These are phyloP conservation scores for Trichosporon sp. DNA, from an alignment of 1,284 basidiomycete species.

Conservation along the genomic window DNA sequence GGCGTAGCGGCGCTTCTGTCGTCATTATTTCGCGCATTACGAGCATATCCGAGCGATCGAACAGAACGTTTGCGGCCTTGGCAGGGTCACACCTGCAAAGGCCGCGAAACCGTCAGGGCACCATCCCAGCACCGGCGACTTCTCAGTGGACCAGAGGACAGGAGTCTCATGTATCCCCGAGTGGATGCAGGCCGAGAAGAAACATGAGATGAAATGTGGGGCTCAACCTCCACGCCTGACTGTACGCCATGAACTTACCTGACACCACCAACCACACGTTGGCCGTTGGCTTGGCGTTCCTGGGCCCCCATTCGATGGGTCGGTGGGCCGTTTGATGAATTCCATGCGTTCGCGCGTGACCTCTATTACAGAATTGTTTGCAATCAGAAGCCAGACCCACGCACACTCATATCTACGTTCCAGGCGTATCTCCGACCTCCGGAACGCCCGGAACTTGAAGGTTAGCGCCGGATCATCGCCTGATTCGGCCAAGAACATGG, in stretches of 20 bases:
- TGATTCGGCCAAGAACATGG: background rate
- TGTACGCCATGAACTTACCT: background rate
- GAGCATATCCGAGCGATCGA: background rate
- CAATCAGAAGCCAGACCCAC: background rate
- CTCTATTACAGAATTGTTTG: background rate
- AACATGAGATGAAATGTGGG: background rate
- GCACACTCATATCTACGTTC: background rate
- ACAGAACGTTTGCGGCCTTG: background rate
- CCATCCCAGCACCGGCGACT: background rate
- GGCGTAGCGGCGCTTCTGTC: slow-evolving; percentile 2
- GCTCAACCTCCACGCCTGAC: background rate
- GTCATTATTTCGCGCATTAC: slow-evolving; percentile 1
- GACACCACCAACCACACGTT: background rate
- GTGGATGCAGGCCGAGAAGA: background rate
- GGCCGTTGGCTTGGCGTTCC: background rate
- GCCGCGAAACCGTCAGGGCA: background rate
- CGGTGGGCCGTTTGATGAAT: background rate
- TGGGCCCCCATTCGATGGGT: slow-evolving; percentile 1
- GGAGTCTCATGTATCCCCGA: background rate
- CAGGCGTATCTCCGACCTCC: background rate
- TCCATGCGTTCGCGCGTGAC: slow-evolving; percentile 7
- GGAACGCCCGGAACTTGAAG: background rate
- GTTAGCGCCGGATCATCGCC: background rate
- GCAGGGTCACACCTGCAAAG: background rate
- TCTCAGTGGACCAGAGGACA: background rate